Evolutionary conservation across 163 green algal species (phyloP), one percentile per base, ranked within the genome.

Genomic region (Scenedesmus sp.): DNA sequence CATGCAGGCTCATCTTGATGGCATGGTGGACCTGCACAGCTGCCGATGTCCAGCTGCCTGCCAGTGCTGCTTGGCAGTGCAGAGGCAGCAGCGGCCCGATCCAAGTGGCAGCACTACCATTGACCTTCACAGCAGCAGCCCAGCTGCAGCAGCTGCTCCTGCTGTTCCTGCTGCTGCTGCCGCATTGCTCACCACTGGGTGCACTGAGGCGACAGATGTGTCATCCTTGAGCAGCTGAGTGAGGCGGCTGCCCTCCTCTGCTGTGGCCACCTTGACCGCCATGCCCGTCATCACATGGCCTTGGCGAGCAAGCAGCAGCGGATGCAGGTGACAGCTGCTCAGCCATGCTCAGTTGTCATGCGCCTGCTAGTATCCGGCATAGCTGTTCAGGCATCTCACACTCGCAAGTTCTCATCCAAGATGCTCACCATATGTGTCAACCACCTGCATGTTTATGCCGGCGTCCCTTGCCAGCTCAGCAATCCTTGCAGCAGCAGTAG

Each of bases 271-370:
- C 35, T 82, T 82, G 13, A 89, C 37, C 35, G 72, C 24, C 42
- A 89, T 68, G 42, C 84, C 84, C 16, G 84, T 89, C 61, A 89
- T 83, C 42, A 89, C 84, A 51, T 89, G 84, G 65, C 59, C 59
- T 72, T 22, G 22, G 16, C 2, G 3, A 35, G 24, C 1, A 24
- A 26, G 18, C 22, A 72, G 24, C 59, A 72, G 22, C 2, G 10
- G 10, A 1, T 26, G 59, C 59, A 72, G 3, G 24, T 72, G 59
- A 35, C 59, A 35, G 7, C 24, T 61, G 51, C 51, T 61, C 13
- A 20, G 51, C 51, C 20, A 61, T 61, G 51, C 51, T 61, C 51
- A 61, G 51, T 61, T 12, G 20, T 1, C 51, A 61, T n/a, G n/a
- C n/a, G 51, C 7, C 51, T 20, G 13, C 3, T 26, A 15, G 12